Evolutionary conservation across 495 filamentous ascomycete species (phyloP).

Genomic region (Venustampulla echinocandica): DNA sequence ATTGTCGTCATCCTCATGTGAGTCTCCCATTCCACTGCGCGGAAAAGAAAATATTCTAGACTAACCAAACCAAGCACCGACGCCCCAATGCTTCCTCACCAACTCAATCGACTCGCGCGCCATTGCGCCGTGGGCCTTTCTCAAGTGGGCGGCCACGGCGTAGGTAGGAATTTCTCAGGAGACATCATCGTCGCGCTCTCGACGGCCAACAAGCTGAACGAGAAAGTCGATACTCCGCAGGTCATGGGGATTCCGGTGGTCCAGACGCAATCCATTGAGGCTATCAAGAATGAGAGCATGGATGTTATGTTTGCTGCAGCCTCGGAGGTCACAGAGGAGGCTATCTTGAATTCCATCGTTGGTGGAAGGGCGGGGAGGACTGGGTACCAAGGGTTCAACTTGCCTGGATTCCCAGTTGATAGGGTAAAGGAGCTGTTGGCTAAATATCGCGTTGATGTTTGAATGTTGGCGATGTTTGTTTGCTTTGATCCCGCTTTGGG

Average conservation of each 20-base stretch:
- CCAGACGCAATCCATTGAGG: conserved; percentile 15
- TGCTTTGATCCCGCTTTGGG: too few species aligned
- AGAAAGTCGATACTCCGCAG: conserved; percentile 8
- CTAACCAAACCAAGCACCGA: conserved; percentile 15
- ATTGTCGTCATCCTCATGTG: conserved; percentile 20
- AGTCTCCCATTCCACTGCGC: neutral
- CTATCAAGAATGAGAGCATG: conserved; percentile 23
- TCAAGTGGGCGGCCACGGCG: conserved; percentile 21
- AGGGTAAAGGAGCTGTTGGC: conserved; percentile 7
- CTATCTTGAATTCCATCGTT: conserved; percentile 23
- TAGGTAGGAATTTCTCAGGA: conserved; percentile 20
- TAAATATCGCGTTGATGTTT: conserved; percentile 4
- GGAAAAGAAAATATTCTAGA: neutral
- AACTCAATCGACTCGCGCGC: conserved; percentile 21
- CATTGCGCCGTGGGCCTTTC: conserved; percentile 19
- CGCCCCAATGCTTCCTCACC: conserved; percentile 23
- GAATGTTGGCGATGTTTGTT: neutral
- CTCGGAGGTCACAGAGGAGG: conserved; percentile 23
- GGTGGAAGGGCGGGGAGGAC: conserved; percentile 17
- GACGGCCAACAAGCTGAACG: conserved; percentile 18
- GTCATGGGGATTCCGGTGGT: conserved; percentile 7
- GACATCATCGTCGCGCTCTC: conserved; percentile 24
- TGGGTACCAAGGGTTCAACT: conserved; percentile 5
- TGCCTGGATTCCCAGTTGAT: conserved; percentile 17
- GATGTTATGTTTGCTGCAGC: conserved; percentile 21